Conservation (phyloP, 2,329 filamentous ascomycete species). For the Fusarium sp. region DNA sequence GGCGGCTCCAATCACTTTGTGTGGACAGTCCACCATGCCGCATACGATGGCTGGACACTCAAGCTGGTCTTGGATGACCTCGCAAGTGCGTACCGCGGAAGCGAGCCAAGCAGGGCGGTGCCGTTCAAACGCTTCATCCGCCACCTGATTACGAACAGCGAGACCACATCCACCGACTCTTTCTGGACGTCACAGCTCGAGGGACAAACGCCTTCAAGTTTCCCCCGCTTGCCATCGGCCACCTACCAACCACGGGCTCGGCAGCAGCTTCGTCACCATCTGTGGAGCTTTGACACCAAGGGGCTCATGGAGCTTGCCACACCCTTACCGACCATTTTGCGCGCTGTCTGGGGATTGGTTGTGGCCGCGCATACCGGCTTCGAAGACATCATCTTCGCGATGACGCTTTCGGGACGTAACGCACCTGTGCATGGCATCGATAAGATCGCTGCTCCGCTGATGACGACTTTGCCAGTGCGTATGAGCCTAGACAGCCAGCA, state of each 20-base stretch:
- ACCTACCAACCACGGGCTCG: slow-evolving; percentile 15
- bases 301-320: slow-evolving; percentile 16
- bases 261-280: slow-evolving; percentile 9
- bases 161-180: slow-evolving; percentile 5
- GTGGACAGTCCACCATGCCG: slow-evolving; percentile 14
- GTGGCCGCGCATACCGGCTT: slow-evolving; percentile 11
- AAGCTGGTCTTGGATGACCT: slow-evolving; percentile 12
- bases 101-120: slow-evolving; percentile 5
- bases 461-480: slow-evolving; percentile 10
- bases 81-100: slow-evolving; percentile 9
- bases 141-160: slow-evolving; percentile 10
- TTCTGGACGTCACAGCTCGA: slow-evolving; percentile 8
- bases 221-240: slow-evolving; percentile 9
- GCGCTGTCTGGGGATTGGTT: slow-evolving; percentile 13
- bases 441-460: slow-evolving; percentile 11
- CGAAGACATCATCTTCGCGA: slow-evolving; percentile 11
- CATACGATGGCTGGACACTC: slow-evolving; percentile 13
- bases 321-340: slow-evolving; percentile 14
- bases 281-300: slow-evolving; percentile 12
- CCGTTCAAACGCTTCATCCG: slow-evolving; percentile 11
- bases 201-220: slow-evolving; percentile 9
- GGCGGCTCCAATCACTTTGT: background rate
- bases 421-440: slow-evolving; percentile 9
- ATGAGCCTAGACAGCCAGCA: slow-evolving; percentile 13
- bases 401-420: slow-evolving; percentile 10